Evolutionary conservation across 176 grass and related monocot species (phyloP).

Genomic region (Elaeis guineensis): DNA sequence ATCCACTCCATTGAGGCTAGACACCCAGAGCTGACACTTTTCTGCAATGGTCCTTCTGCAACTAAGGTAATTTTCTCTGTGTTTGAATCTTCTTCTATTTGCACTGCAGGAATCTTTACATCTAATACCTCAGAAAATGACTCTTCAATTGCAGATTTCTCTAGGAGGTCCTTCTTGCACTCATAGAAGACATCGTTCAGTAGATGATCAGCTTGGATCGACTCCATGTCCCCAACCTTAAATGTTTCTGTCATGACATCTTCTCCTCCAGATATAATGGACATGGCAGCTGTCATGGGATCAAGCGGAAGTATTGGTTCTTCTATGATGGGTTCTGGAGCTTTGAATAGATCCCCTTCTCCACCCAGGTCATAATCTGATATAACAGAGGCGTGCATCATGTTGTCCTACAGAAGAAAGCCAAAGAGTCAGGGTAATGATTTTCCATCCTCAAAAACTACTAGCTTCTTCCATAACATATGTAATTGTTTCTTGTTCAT

Average conservation of each 20-base stretch:
- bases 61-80: constrained; percentile 22
- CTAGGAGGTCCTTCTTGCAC: constrained; percentile 54
- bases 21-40: constrained; percentile 85
- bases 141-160: too few relatives aligned
- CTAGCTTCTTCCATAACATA: too few relatives aligned
- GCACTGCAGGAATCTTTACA: constrained; percentile 75
- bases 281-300: constrained; percentile 53
- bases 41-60: constrained; percentile 69
- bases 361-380: constrained; percentile 81
- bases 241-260: constrained; percentile 48
- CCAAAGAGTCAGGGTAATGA: constrained; percentile 4
- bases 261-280: constrained; percentile 50
- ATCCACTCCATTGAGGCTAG: constrained; percentile 66
- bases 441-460: too few relatives aligned
- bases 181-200: constrained; percentile 65
- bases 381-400: constrained; percentile 45
- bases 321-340: constrained; percentile 68
- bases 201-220: constrained; percentile 49
- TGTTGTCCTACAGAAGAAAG: constrained; percentile 36
- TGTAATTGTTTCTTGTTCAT: too few relatives aligned
- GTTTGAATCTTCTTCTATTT: constrained; percentile 42
- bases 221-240: constrained; percentile 29
- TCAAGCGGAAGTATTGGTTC: constrained; percentile 48
- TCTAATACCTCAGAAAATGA: constrained; percentile 12
- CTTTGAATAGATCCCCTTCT: constrained; percentile 92